Conservation (phyloP, 768 basidiomycete species). For the Mycena pura region DNA sequence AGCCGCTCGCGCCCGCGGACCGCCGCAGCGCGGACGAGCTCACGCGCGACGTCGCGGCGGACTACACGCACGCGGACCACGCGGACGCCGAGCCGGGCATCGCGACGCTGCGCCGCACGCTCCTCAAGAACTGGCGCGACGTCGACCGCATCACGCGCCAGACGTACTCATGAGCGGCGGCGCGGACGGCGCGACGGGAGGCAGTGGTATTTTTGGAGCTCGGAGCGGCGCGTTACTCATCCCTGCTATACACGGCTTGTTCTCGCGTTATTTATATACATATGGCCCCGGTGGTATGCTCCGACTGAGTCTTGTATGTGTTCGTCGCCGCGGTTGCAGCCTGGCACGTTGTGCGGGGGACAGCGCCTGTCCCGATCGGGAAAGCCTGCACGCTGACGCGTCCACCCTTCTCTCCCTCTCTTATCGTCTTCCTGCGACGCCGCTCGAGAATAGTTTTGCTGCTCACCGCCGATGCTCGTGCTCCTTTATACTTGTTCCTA, state of each 20-base stretch:
- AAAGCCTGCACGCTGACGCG: conserved; percentile 5
- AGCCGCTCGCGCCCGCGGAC: conserved; percentile 75
- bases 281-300: conserved; percentile 11
- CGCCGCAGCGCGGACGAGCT: conserved; percentile 63
- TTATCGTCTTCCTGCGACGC: not conserved
- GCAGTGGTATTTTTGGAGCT: not conserved
- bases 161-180: not conserved
- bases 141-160: conserved; percentile 46
- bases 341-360: no score
- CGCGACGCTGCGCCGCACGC: conserved; percentile 44
- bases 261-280: conserved; percentile 4
- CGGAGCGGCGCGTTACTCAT: no score
- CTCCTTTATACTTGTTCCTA: not conserved
- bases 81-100: conserved; percentile 38
- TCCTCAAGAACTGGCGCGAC: conserved; percentile 51
- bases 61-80: conserved; percentile 43
- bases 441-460: no score
- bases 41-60: conserved; percentile 40
- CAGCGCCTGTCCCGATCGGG: conserved; percentile 16
- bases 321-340: not conserved
- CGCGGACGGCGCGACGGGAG: no score
- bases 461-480: not conserved
- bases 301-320: not conserved
- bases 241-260: not conserved
- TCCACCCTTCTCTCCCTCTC: not conserved